Evolutionary conservation across 2,329 filamentous ascomycete genomes (phyloP).

Genomic region (Aspergillus ibericus): DNA sequence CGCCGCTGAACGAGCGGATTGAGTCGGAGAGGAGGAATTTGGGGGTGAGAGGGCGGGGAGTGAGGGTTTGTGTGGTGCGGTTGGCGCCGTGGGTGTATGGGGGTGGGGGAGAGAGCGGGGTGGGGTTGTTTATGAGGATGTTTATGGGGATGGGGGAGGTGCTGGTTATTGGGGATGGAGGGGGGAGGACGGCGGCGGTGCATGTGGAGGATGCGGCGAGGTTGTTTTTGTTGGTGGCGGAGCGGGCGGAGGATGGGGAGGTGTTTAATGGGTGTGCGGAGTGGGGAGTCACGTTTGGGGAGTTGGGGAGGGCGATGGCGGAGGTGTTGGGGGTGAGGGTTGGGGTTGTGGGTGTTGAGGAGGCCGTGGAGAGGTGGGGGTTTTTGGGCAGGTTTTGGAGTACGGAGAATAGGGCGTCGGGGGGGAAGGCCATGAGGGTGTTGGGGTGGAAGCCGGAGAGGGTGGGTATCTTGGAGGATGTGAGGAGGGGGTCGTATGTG

Average conservation of each 20-base stretch:
- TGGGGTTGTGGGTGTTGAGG: slow-evolving; percentile 25
- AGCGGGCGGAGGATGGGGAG: slow-evolving; percentile 38
- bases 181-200: slow-evolving; percentile 37
- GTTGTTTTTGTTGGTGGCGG: slow-evolving; percentile 40
- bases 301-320: slow-evolving; percentile 31
- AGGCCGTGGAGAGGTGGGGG: slow-evolving; percentile 34
- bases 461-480: background rate
- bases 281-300: slow-evolving; percentile 29
- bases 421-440: slow-evolving; percentile 35
- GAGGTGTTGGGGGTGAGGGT: slow-evolving; percentile 35
- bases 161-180: slow-evolving; percentile 34
- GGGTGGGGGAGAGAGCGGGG: slow-evolving; percentile 25
- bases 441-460: slow-evolving; percentile 37
- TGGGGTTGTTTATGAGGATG: slow-evolving; percentile 19
- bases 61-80: slow-evolving; percentile 38
- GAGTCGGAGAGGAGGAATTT: slow-evolving; percentile 23
- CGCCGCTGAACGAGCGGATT: slow-evolving; percentile 26
- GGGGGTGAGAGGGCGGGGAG: slow-evolving; percentile 22
- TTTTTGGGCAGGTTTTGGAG: slow-evolving; percentile 26
- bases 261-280: slow-evolving; percentile 41
- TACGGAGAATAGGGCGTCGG: slow-evolving; percentile 36
- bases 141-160: slow-evolving; percentile 28
- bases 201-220: slow-evolving; percentile 42
- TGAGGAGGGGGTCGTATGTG: background rate
- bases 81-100: slow-evolving; percentile 45